phyloP scores from a whole-genome alignment of 2,329 filamentous ascomycete genomes.

The Fusarium sp. region DNA sequence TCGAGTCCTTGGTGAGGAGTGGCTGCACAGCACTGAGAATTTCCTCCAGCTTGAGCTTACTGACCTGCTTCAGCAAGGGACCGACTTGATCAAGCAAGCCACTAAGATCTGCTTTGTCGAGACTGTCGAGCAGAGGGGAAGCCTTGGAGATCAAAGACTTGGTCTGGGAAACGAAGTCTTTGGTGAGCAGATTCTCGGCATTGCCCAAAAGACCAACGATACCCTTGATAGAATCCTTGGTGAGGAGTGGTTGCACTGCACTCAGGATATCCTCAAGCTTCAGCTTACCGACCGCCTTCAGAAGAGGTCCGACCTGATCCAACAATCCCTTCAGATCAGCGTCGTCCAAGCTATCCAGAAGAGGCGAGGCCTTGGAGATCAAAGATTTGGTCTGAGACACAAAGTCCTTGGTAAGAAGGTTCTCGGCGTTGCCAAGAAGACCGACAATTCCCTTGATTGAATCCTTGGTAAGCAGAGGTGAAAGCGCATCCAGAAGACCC shows the following conservation, averaged over 20 bases:
- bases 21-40: conserved; percentile 49
- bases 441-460: conserved; percentile 52
- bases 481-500: conserved; percentile 48
- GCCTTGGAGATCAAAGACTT: conserved; percentile 47
- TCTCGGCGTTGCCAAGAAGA: conserved; percentile 52
- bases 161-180: conserved; percentile 46
- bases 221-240: conserved; percentile 50
- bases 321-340: conserved; percentile 52
- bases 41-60: conserved; percentile 51
- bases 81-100: conserved; percentile 51
- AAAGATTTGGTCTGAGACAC: conserved; percentile 44
- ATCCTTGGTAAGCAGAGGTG: conserved; percentile 49
- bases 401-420: conserved; percentile 43
- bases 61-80: conserved; percentile 52
- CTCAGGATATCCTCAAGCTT: conserved; percentile 49
- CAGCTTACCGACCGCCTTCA: conserved; percentile 51
- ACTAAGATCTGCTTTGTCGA: conserved; percentile 54
- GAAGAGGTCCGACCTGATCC: conserved; percentile 52
- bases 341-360: conserved; percentile 52
- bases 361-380: conserved; percentile 48
- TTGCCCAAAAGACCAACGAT: conserved; percentile 54
- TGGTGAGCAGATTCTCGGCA: conserved; percentile 49
- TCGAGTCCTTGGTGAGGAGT: conserved; percentile 50
- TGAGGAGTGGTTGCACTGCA: conserved; percentile 50
- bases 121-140: conserved; percentile 51